Base-by-base conservation (phyloP, 441 rosid genomes). In the Erodium moschatum region DNA sequence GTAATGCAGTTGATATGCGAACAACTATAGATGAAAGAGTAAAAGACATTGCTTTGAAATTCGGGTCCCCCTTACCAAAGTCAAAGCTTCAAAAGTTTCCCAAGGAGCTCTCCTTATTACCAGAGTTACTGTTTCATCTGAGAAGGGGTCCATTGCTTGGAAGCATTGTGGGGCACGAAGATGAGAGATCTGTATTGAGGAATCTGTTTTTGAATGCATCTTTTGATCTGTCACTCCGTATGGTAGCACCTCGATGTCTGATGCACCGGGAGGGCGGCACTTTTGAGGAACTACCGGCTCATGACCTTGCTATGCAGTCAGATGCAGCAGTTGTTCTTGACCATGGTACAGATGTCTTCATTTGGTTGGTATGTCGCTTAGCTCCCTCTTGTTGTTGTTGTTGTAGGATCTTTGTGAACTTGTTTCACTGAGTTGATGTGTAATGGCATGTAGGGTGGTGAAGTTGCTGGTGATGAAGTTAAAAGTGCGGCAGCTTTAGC, bases 201-300 rank as follows among this genome's bases (percentile, higher is more conserved):
- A 87, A 85, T 81, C 69, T 91, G 84, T 91, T 91, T 85, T 81
- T 93, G 44, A 89, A 89, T 67, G 91, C 96, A 64, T 93, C 96
- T 21, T 91, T 87, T 76, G 96, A 88, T 78, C 89, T 94, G 63
- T 89, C 98, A 7, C 89, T 94, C 19, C 89, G 89, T 67, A 93
- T 93, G 98, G 85, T 93, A 6, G 95, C 92, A 1, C 97, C 98
- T 48, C 96, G 89, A 67, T 88, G 97, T 76, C 79, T 93, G 73
- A 88, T 93, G 97, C 96, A 93, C 77, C 87, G 86, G 65, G 96
- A 88, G 86, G 97, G 96, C 9, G 98, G 97, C 31, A 91, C 92
- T 35, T 93, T 93, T 67, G 98, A 93, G 79, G 98, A 93, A 77
- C 70, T 91, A 65, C 96, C 92, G 19, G 93, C 96, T 29, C 85